phyloP scores from a whole-genome alignment of 176 grass and related monocot genomes.

The Oryza longistaminata region DNA sequence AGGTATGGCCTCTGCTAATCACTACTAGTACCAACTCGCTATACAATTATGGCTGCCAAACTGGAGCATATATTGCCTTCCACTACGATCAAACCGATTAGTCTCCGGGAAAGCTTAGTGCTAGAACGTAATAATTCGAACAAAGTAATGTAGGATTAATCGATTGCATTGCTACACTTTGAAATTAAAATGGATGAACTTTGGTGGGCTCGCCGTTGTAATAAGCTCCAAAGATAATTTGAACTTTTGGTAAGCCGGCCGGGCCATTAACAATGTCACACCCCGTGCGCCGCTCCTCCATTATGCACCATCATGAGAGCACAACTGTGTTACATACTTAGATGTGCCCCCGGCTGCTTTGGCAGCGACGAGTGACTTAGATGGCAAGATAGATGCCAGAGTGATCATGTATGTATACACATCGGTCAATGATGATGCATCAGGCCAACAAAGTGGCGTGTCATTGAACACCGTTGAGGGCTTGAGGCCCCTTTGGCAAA shows the following conservation, averaged over 20 bases:
- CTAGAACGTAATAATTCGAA: neutral
- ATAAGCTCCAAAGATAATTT: neutral
- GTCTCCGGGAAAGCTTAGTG: neutral
- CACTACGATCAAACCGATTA: neutral
- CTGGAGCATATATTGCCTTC: neutral
- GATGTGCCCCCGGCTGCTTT: constrained; percentile 16
- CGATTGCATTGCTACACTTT: neutral
- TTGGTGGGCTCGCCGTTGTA: neutral
- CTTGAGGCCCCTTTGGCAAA: neutral
- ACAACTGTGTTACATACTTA: neutral
- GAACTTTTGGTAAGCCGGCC: neutral
- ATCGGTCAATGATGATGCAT: neutral
- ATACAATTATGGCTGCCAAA: constrained; percentile 17
- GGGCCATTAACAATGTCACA: neutral
- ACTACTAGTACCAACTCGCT: too few relatives aligned
- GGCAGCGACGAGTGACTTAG: constrained; percentile 32
- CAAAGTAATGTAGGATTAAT: neutral
- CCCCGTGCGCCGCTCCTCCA: constrained; percentile 8
- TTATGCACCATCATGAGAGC: constrained; percentile 45
- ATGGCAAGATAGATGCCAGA: constrained; percentile 29
- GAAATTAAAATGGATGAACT: neutral
- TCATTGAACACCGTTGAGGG: neutral
- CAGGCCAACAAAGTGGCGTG: neutral
- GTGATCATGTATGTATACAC: neutral
- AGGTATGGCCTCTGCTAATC: neutral